Evolutionary conservation across 2,329 filamentous ascomycete species (phyloP), one percentile per base, ranked within the genome.

Genomic region (Verticillium tricorpus): DNA sequence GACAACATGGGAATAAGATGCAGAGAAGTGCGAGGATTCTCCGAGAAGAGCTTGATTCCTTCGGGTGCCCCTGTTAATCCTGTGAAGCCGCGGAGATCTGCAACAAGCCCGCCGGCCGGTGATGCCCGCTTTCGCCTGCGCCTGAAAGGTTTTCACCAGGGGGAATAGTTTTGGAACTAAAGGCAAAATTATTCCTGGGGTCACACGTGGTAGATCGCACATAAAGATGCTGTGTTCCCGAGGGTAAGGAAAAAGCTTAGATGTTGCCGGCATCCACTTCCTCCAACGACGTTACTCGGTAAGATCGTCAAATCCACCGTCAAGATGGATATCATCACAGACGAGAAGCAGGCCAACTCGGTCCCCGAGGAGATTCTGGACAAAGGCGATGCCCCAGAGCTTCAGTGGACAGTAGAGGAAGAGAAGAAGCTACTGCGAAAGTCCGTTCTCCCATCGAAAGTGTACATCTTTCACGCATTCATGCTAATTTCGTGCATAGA

Each of bases 371-470:
- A 28, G 5, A 8, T 52, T 14, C 19, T 52, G 8, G 19, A 52
- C n/a, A 52, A 25, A 19, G 19, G 19, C 19, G 45, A 25, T 12
- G 2, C 45, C 5, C 11, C 45, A 3, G 45, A 52, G 11, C n/a
- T 52, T 2, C 45, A 52, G 50, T 72, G 69, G 70, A 66, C 69
- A 1, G 62, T 62, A 3, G 70, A 72, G 52, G 71, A 72, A 32
- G 70, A 72, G 60, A 67, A 67, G 56, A 61, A 59, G 15, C 57
- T 72, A 12, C 63, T 72, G 28, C 68, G 69, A 37, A 72, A 71
- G 70, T 72, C 50, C 64, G 69, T 60, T 34, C 50, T 5, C 2
- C n/a, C 31, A 3, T 22, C 7, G 6, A 7, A 4, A 15, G 14
- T 3, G 15, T n/a, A 7, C 6, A n/a, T 7, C 37, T 17, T 5